Conservation (phyloP, 345 rosid species). For the Cardamine occulta region DNA sequence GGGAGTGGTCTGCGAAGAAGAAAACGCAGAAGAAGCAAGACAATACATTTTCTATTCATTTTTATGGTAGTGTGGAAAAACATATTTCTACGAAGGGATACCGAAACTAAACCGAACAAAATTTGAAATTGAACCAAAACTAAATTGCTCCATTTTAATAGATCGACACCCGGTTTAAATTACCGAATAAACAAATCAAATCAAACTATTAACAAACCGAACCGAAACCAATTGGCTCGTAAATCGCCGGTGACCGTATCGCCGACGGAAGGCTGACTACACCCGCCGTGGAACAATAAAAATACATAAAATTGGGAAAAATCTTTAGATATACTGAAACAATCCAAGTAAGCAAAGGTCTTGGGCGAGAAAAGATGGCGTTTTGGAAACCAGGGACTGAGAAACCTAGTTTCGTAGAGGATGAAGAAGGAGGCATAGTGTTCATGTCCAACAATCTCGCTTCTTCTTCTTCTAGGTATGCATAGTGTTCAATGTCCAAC, state of each 20-base stretch:
- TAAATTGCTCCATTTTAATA: too few relatives aligned
- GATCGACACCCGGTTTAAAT: neutral
- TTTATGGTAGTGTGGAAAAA: neutral
- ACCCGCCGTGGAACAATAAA: constrained; percentile 9
- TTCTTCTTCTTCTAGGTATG: constrained; percentile 72
- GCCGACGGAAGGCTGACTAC: constrained; percentile 7
- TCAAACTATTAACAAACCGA: neutral
- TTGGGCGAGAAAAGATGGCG: constrained; percentile 51
- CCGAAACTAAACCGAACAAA: constrained; percentile 21
- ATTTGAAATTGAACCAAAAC: neutral
- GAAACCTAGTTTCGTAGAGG: constrained; percentile 83
- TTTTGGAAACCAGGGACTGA: constrained; percentile 96
- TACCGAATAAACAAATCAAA: neutral
- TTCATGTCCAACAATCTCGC: constrained; percentile 57
- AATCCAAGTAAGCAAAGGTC: constrained; percentile 6
- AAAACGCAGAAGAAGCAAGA: constrained; percentile 28
- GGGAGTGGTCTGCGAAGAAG: constrained; percentile 26
- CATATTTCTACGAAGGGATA: neutral
- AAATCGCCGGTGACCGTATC: constrained; percentile 13
- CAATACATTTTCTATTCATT: constrained; percentile 25
- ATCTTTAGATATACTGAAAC: constrained; percentile 2
- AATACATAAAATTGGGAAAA: neutral
- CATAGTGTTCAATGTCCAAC: neutral
- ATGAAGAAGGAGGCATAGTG: constrained; percentile 92
- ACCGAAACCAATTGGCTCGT: too few relatives aligned